Evolutionary conservation across 179 eudicot species (phyloP), one percentile per base, ranked within the genome.

Genomic region (Corrigiola litoralis): DNA sequence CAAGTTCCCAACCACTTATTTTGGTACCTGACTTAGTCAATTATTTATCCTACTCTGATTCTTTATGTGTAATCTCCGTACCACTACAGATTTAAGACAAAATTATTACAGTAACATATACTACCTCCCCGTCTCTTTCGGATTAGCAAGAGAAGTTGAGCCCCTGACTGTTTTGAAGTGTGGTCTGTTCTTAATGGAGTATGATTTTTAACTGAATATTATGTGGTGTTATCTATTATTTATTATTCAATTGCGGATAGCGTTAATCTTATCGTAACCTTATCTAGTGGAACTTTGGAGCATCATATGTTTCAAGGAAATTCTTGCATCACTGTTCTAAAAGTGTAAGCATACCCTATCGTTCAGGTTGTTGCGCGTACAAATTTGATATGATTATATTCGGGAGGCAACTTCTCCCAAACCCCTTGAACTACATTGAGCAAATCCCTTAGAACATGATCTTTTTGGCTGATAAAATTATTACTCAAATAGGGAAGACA

Each of bases 401-500:
- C 34, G 60, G 59, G 50, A 40, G 11, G 31, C 57, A 63, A 63
- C 24, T 51, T 34, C 33, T 14, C 52, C 41, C 24, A n/a, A 29
- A 42, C 48, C 28, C 4, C n/a, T n/a, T 34, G 24, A 47, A 57
- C 57, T 67, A 47, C 37, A 65, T 50, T 37, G 60, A 61, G 53
- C 53, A 32, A 33, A 66, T 49, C 70, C 10, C 32, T 49, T n/a
- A 44, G 42, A 52, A 54, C 37, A 59, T 41, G 31, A 49, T 65
- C 66, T 58, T 5, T 31, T 57, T 4, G 50, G 20, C 37, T 47
- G 44, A 63, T 54, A 42, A 58, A 32, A 13, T 25, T 42, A 60
- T 44, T 42, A 17, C 77, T 51, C 44, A 47, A 68, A 36, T 47
- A 25, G 65, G 63, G 33, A 61, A 47, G 68, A 67, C 68, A 67